Percentiles rank a stretch among this genome's conserved stretches.
Conservation (phyloP, 176 grass and related monocot species). For the Areca catechu region DNA sequence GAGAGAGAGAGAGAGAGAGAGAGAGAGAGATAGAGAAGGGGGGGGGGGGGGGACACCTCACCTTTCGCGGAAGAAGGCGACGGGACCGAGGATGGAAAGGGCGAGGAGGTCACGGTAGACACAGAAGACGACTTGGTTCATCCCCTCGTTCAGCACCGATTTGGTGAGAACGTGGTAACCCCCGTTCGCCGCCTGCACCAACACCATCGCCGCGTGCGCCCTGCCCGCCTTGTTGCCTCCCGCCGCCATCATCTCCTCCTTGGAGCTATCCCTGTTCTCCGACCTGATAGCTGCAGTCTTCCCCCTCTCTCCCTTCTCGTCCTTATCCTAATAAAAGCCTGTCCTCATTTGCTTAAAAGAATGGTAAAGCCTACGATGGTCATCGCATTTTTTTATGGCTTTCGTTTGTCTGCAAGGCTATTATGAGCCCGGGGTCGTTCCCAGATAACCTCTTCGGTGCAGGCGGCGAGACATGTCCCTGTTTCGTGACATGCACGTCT, state of each 20-base stretch:
- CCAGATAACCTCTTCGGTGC: no score
- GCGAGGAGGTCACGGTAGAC: constrained; percentile 93
- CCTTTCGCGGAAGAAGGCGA: constrained; percentile 67
- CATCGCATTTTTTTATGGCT: no score
- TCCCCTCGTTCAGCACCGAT: constrained; percentile 91
- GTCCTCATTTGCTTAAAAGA: no score
- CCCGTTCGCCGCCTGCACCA: constrained; percentile 71
- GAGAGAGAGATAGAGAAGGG: neutral
- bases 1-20: neutral
- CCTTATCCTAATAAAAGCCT: no score
- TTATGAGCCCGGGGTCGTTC: no score
- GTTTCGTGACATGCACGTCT: no score
- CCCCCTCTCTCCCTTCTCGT: no score
- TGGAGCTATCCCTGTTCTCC: no score
- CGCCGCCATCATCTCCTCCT: constrained; percentile 8
- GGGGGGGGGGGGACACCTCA: neutral
- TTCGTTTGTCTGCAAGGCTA: no score
- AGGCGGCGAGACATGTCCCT: no score
- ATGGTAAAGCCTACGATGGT: no score
- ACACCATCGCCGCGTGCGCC: constrained; percentile 80
- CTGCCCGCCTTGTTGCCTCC: constrained; percentile 39
- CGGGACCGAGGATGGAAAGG: constrained; percentile 54
- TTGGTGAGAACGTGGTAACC: constrained; percentile 98
- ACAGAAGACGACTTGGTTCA: constrained; percentile 98
- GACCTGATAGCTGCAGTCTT: no score